Evolutionary conservation across 805 yeast species (phyloP).

Genomic region (Candida manassasensis): DNA sequence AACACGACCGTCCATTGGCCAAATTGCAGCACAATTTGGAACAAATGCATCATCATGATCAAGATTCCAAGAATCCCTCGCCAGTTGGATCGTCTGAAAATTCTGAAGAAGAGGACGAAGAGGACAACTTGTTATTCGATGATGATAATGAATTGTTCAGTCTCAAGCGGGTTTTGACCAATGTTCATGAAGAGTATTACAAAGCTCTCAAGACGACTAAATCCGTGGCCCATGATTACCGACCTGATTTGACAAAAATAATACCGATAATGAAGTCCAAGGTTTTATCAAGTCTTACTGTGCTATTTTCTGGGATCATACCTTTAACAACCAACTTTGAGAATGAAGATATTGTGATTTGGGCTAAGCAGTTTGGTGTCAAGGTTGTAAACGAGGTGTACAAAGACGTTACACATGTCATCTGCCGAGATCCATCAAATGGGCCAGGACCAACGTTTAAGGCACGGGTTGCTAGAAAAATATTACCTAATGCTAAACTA

Average conservation of each 20-base stretch:
- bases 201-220: slow-evolving; percentile 10
- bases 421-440: slow-evolving; percentile 59
- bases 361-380: slow-evolving; percentile 94
- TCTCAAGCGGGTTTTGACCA: slow-evolving; percentile 55
- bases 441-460: slow-evolving; percentile 59
- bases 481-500: slow-evolving; percentile 61
- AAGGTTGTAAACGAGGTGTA: slow-evolving; percentile 66
- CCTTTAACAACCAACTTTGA: slow-evolving; percentile 75
- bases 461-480: slow-evolving; percentile 70
- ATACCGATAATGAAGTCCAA: slow-evolving; percentile 68
- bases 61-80: slow-evolving; percentile 13
- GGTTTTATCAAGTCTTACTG: slow-evolving; percentile 63
- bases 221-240: slow-evolving; percentile 9
- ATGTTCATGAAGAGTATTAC: slow-evolving; percentile 68
- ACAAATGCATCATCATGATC: slow-evolving; percentile 34
- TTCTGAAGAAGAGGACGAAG: slow-evolving; percentile 27
- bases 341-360: slow-evolving; percentile 79
- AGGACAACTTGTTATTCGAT: slow-evolving; percentile 59
- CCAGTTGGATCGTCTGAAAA: slow-evolving; percentile 14
- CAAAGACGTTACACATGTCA: slow-evolving; percentile 79
- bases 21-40: slow-evolving; percentile 73
- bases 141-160: slow-evolving; percentile 74
- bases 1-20: slow-evolving; percentile 79
- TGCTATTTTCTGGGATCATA: slow-evolving; percentile 84
- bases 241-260: slow-evolving; percentile 64